A percentile compares a stretch with the other conserved stretches of the same genome.
Evolutionary conservation across 176 grass and related monocot genomes (phyloP).

Genomic region (Calamus simplicifolius): DNA sequence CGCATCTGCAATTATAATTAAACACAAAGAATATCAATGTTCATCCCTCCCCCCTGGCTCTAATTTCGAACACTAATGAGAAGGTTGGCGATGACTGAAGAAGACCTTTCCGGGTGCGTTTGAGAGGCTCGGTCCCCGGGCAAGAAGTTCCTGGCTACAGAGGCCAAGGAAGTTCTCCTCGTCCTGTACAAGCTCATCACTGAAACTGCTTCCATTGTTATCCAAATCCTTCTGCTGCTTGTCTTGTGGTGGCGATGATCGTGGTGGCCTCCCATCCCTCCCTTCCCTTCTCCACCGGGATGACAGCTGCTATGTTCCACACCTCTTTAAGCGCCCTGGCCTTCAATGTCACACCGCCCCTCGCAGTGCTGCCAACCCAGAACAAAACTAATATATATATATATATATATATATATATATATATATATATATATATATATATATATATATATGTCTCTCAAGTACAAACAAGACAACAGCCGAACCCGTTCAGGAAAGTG

Average conservation of each 20-base stretch:
- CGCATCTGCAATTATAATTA: constrained; percentile 31
- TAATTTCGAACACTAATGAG: too few species aligned
- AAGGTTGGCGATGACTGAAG: too few species aligned
- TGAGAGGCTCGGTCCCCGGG: constrained; percentile 88
- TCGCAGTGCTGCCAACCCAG: constrained; percentile 38
- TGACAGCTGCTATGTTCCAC: constrained; percentile 82
- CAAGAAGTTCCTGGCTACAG: constrained; percentile 78
- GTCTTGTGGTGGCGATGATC: constrained; percentile 25
- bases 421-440: too few species aligned
- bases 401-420: too few species aligned
- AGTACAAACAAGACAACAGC: too few species aligned
- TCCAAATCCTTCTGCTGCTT: constrained; percentile 46
- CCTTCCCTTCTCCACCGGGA: constrained; percentile 91
- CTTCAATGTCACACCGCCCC: constrained; percentile 74
- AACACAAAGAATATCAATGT: too few species aligned
- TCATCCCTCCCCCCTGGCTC: too few species aligned
- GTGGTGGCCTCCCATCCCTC: constrained; percentile 13
- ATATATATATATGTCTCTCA: too few species aligned
- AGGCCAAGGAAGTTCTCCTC: constrained; percentile 79
- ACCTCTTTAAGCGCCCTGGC: constrained; percentile 70
- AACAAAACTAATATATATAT: not conserved
- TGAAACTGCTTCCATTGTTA: constrained; percentile 60
- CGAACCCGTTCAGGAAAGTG: too few species aligned
- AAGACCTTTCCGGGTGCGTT: constrained; percentile 96
- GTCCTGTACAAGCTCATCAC: constrained; percentile 40